These are phyloP conservation scores for Vicia villosa DNA, from an alignment of 306 rosid genomes.

Conservation along the genomic window DNA sequence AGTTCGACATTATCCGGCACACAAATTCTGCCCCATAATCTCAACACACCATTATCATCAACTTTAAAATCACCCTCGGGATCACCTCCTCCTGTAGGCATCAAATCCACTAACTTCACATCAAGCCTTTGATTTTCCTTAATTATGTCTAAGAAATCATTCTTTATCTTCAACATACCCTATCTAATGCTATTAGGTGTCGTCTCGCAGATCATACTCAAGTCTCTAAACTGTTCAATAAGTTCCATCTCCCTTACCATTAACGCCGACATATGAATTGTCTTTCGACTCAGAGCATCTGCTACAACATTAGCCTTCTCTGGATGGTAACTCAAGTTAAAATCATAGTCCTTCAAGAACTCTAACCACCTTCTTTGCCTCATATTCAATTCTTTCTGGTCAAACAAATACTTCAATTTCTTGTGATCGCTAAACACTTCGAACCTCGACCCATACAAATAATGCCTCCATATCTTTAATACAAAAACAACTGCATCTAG, in stretches of 20 bases:
- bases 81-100: too few relatives aligned
- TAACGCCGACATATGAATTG: not conserved
- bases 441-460: not conserved
- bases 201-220: not conserved
- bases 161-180: not conserved
- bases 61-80: too few relatives aligned
- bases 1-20: not conserved
- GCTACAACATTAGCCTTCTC: not conserved
- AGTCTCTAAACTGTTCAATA: not conserved
- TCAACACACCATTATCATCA: not conserved
- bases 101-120: too few relatives aligned
- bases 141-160: not conserved
- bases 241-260: not conserved
- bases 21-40: not conserved
- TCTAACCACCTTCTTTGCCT: not conserved
- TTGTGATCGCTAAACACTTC: not conserved
- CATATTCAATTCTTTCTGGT: not conserved
- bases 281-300: not conserved
- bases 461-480: not conserved
- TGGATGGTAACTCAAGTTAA: too few relatives aligned
- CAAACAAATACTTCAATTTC: not conserved
- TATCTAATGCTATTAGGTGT: not conserved
- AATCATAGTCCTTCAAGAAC: too few relatives aligned
- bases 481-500: not conserved
- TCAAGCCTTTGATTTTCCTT: not conserved